Conservation (phyloP, 2,329 filamentous ascomycete genomes). For the Talaromyces sp. region DNA sequence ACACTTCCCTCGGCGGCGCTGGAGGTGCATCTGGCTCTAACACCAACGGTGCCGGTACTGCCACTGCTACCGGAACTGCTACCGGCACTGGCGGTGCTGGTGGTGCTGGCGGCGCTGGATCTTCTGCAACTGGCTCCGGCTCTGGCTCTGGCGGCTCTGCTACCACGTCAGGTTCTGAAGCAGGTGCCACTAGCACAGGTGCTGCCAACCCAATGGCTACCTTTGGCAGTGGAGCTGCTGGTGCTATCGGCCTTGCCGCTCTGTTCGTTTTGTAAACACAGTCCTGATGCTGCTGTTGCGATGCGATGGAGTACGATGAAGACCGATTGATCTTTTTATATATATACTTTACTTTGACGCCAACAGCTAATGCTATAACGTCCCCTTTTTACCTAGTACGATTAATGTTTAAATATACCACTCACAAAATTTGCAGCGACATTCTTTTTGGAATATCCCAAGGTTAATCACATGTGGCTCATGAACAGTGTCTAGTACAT, state of each 20-base stretch:
- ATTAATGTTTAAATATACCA: constrained; percentile 3
- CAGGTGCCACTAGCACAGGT: constrained; percentile 12
- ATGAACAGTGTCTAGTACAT: background rate
- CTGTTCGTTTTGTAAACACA: constrained; percentile 34
- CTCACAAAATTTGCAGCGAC: background rate
- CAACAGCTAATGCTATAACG: constrained; percentile 3
- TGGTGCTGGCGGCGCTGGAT: constrained; percentile 1
- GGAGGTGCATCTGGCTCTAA: constrained; percentile 11
- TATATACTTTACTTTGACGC: background rate
- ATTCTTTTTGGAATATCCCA: background rate
- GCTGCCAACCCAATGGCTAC: constrained; percentile 28
- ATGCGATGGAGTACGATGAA: background rate
- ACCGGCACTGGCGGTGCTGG: constrained; percentile 2
- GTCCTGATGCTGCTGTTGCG: background rate
- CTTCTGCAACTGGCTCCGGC: constrained; percentile 3
- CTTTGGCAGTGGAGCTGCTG: constrained; percentile 29
- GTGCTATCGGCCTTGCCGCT: constrained; percentile 39
- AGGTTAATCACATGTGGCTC: background rate
- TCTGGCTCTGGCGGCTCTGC: constrained; percentile 13
- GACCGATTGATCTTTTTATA: background rate
- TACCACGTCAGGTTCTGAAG: constrained; percentile 18
- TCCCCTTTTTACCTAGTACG: background rate
- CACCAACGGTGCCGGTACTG: constrained; percentile 11
- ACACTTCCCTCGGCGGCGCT: constrained; percentile 14
- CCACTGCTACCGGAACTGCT: constrained; percentile 14